Percentiles rank a stretch among this genome's conserved stretches.
Conservation (phyloP, 306 rosid genomes). For the Prunus fruticosa region DNA sequence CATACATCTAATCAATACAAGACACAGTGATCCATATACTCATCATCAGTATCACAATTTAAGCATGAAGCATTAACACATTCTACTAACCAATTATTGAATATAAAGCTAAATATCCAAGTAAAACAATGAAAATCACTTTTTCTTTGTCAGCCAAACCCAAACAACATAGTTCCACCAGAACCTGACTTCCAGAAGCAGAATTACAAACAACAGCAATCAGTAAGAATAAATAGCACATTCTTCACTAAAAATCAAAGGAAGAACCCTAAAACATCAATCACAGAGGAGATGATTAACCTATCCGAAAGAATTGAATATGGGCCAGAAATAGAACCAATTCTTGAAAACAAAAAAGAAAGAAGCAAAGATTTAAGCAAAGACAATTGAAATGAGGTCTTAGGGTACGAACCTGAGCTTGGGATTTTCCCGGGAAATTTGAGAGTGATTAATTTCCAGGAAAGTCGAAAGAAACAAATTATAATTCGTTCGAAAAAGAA, state of each 20-base stretch:
- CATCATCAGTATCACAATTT: background rate
- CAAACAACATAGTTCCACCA: background rate
- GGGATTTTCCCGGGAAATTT: slow-evolving; percentile 32
- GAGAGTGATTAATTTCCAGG: slow-evolving; percentile 36
- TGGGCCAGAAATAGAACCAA: background rate
- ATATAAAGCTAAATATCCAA: background rate
- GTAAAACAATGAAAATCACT: background rate
- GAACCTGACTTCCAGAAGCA: background rate
- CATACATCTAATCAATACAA: background rate
- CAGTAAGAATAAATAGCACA: background rate
- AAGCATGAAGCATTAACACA: background rate
- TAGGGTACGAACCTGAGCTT: slow-evolving; percentile 36
- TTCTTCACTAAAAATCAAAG: background rate
- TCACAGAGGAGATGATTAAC: background rate
- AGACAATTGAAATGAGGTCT: slow-evolving; percentile 7
- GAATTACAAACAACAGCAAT: background rate
- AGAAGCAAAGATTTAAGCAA: background rate
- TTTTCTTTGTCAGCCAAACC: background rate
- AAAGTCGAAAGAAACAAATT: slow-evolving; percentile 20
- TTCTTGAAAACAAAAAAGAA: too few species aligned
- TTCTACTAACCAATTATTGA: background rate
- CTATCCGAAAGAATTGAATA: background rate
- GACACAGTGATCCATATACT: background rate
- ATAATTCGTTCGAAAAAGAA: background rate
- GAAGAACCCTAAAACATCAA: slow-evolving; percentile 27